Percentiles rank a stretch among this genome's conserved stretches.
Evolutionary conservation across 2,329 filamentous ascomycete species (phyloP).

Genomic region (Alternaria dauci): DNA sequence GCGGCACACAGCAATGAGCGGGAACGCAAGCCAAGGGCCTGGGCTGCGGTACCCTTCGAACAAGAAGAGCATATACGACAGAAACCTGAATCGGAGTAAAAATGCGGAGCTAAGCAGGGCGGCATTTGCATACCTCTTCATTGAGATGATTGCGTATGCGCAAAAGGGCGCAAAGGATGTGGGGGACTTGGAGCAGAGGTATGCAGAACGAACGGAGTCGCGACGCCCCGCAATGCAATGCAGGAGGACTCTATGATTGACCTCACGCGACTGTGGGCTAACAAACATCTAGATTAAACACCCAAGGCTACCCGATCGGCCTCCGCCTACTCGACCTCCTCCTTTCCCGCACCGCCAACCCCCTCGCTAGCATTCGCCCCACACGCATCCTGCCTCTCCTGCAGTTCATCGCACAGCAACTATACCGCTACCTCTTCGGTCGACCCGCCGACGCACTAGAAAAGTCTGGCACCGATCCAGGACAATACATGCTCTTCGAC

Average conservation of each 20-base stretch:
- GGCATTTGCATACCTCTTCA: slow-evolving; percentile 94
- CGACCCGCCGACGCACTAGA: slow-evolving; percentile 92
- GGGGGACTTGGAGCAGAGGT: slow-evolving; percentile 92
- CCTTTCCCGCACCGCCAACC: slow-evolving; percentile 70
- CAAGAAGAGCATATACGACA: slow-evolving; percentile 98
- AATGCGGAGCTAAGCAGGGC: slow-evolving; percentile 89
- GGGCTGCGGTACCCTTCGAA: slow-evolving; percentile 88
- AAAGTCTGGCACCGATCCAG: slow-evolving; percentile 82
- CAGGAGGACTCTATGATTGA: too few species aligned
- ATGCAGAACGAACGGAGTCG: slow-evolving; percentile 31
- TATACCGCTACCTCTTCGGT: slow-evolving; percentile 92
- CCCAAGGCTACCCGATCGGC: slow-evolving; percentile 92
- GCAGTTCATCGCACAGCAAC: slow-evolving; percentile 90
- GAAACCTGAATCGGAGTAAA: slow-evolving; percentile 88
- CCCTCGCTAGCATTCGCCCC: slow-evolving; percentile 67
- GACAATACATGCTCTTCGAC: slow-evolving; percentile 99
- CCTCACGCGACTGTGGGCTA: background rate
- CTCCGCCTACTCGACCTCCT: slow-evolving; percentile 94
- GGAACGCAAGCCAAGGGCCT: slow-evolving; percentile 32
- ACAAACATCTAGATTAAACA: slow-evolving; percentile 71
- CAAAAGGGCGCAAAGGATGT: slow-evolving; percentile 91
- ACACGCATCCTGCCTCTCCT: slow-evolving; percentile 89
- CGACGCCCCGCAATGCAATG: background rate
- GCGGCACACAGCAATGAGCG: slow-evolving; percentile 36
- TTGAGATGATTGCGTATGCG: slow-evolving; percentile 95